Evolutionary conservation across 2,329 filamentous ascomycete species (phyloP).

Genomic region (Grosmannia serpens): DNA sequence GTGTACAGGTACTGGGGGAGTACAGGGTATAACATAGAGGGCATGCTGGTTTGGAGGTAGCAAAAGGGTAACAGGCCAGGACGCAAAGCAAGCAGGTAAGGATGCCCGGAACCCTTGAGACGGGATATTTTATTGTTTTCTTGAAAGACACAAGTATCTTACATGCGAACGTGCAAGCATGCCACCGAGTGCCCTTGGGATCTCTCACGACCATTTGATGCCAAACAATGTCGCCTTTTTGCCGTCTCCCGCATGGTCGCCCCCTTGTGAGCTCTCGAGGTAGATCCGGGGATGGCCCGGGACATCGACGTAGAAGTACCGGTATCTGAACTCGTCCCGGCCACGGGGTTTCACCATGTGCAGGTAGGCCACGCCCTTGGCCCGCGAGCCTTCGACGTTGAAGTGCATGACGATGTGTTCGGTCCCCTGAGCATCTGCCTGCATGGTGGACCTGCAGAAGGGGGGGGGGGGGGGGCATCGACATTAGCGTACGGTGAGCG

Average conservation of each 20-base stretch:
- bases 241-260: constrained; percentile 7
- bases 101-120: background rate
- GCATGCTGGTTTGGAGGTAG: background rate
- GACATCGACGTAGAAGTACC: constrained; percentile 69
- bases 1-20: background rate
- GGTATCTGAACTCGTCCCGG: constrained; percentile 62
- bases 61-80: background rate
- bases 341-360: constrained; percentile 63
- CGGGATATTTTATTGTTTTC: background rate
- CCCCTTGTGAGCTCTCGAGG: constrained; percentile 48
- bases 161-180: background rate
- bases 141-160: background rate
- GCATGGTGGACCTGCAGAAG: constrained; percentile 46
- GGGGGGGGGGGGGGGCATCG: no score
- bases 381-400: constrained; percentile 68
- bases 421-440: constrained; percentile 61
- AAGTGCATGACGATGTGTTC: constrained; percentile 82
- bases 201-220: constrained; percentile 41
- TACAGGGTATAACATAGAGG: background rate
- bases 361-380: constrained; percentile 60
- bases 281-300: constrained; percentile 57
- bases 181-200: no score
- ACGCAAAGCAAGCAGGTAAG: background rate
- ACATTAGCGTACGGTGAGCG: background rate
- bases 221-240: constrained; percentile 47